These are phyloP conservation scores for Xylaria nigripes DNA, from an alignment of 495 filamentous ascomycete genomes.

Conservation along the genomic window DNA sequence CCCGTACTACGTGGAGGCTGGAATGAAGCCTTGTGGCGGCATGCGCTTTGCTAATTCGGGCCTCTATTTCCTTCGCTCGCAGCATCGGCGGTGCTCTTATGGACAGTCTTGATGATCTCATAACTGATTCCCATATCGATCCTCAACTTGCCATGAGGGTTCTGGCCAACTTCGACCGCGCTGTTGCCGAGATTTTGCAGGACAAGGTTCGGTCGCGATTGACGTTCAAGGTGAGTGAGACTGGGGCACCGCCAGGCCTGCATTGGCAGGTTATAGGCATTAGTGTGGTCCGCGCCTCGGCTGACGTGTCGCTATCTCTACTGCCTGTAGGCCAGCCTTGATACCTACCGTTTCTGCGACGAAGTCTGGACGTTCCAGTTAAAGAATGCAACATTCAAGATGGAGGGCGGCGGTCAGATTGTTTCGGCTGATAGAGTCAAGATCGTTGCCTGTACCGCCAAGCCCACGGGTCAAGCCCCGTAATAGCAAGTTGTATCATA, in stretches of 20 bases:
- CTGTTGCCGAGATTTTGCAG: conserved; percentile 77
- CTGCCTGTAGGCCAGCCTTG: conserved; percentile 71
- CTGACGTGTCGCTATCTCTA: conserved; percentile 5
- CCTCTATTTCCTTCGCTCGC: conserved; percentile 20
- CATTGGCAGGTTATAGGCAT: background rate
- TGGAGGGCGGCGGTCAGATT: conserved; percentile 62
- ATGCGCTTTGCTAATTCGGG: conserved; percentile 11
- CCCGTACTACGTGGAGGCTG: background rate
- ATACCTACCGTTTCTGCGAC: conserved; percentile 99
- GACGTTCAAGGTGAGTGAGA: conserved; percentile 80
- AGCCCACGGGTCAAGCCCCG: conserved; percentile 51
- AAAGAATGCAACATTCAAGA: conserved; percentile 95
- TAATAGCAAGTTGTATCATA: background rate
- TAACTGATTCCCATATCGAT: conserved; percentile 86
- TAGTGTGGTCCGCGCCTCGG: too few relatives aligned
- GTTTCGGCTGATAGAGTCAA: conserved; percentile 72
- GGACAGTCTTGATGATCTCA: conserved; percentile 93
- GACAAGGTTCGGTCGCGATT: conserved; percentile 86
- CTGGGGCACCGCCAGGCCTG: background rate
- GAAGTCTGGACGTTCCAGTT: conserved; percentile 99
- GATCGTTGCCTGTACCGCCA: conserved; percentile 93
- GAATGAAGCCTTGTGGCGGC: background rate
- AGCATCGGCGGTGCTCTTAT: conserved; percentile 88
- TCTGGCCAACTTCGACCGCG: conserved; percentile 81
- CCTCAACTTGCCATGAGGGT: conserved; percentile 99